Conservation (phyloP, 176 grass and related monocot species). For the Pharus latifolius region DNA sequence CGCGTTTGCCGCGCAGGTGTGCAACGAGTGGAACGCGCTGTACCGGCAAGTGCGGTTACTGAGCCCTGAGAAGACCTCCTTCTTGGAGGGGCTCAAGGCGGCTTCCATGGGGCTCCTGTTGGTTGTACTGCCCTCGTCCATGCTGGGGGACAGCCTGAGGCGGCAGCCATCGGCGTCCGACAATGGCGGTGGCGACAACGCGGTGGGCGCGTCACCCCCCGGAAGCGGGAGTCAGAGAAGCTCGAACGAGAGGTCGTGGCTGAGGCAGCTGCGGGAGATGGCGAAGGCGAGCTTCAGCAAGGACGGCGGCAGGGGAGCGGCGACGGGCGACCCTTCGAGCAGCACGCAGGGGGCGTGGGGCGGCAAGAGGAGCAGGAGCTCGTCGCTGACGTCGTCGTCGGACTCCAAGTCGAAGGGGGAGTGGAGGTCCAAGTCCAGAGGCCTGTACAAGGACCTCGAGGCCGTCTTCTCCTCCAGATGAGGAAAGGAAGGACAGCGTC, state of each 20-base stretch:
- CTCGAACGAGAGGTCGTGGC: constrained; percentile 59
- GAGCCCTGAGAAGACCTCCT: constrained; percentile 36
- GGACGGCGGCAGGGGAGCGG: constrained; percentile 5
- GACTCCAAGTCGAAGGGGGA: constrained; percentile 49
- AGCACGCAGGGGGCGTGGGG: constrained; percentile 40
- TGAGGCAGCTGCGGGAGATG: constrained; percentile 73
- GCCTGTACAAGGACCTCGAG: constrained; percentile 64
- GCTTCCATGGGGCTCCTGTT: constrained; percentile 44
- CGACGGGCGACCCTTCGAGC: constrained; percentile 36
- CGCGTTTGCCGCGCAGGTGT: constrained; percentile 48
- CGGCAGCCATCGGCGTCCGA: not conserved
- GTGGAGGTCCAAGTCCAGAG: constrained; percentile 38
- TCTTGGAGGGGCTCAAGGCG: constrained; percentile 49
- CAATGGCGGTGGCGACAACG: constrained; percentile 1
- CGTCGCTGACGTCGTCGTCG: constrained; percentile 29
- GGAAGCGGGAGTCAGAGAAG: not conserved
- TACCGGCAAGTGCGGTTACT: constrained; percentile 48
- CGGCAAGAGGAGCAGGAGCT: constrained; percentile 36
- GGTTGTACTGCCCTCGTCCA: constrained; percentile 34
- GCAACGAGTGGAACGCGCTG: constrained; percentile 79
- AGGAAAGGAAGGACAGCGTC: not conserved
- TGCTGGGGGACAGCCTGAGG: not conserved
- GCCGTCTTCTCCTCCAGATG: constrained; percentile 75
- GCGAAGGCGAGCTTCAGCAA: constrained; percentile 83
- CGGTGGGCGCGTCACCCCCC: not conserved